Percentiles rank a stretch among this genome's conserved stretches.
These are phyloP conservation scores for Paragyromitra xinjiangensis DNA, from an alignment of 495 filamentous ascomycete genomes.

Conservation along the genomic window DNA sequence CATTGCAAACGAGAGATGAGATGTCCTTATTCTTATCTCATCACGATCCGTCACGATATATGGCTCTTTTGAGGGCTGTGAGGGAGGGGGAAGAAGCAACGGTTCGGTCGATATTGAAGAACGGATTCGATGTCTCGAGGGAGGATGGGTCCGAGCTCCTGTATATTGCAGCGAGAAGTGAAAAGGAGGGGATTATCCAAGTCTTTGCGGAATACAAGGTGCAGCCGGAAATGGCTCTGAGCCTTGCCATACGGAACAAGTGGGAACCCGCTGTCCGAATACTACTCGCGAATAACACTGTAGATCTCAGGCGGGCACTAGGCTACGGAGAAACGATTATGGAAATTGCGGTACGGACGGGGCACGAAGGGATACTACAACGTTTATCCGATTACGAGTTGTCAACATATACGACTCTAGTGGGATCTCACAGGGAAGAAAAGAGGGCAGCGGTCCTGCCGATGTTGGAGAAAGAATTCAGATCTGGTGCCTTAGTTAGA, in stretches of 20 bases:
- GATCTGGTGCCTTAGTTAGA: not conserved
- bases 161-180: not conserved
- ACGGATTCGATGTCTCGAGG: not conserved
- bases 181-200: not conserved
- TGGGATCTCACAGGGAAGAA: not conserved
- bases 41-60: not conserved
- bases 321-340: not conserved
- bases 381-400: not conserved
- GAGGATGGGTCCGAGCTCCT: not conserved
- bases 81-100: not conserved
- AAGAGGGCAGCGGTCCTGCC: too few relatives aligned
- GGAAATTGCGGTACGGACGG: not conserved
- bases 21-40: too few relatives aligned
- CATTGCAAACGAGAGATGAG: not conserved
- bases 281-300: not conserved
- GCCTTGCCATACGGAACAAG: not conserved
- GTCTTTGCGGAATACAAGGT: not conserved
- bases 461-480: too few relatives aligned
- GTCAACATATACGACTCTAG: not conserved
- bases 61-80: not conserved
- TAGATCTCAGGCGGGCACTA: too few relatives aligned
- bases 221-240: not conserved
- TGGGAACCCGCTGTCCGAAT: not conserved
- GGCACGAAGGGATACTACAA: not conserved
- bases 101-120: not conserved